Evolutionary conservation across 495 filamentous ascomycete species (phyloP).

Genomic region (Penicillium longicatenatum): DNA sequence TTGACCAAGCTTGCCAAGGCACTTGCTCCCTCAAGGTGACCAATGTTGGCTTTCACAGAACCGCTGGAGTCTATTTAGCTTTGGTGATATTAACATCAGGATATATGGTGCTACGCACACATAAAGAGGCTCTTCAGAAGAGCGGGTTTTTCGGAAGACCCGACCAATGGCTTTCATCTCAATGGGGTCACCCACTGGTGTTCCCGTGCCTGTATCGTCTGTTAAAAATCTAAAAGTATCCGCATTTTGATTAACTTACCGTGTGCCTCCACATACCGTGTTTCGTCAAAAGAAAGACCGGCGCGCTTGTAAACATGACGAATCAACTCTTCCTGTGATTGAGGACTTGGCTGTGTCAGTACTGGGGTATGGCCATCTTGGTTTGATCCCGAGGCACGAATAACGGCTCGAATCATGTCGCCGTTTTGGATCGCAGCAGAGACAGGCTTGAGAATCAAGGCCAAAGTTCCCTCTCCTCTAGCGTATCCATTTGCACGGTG

Average conservation of each 20-base stretch:
- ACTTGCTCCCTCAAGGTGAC: conserved; percentile 57
- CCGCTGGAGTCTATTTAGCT: too few species aligned
- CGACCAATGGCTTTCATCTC: not conserved
- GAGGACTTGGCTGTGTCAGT: not conserved
- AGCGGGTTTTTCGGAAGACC: not conserved
- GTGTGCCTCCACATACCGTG: not conserved
- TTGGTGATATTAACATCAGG: too few species aligned
- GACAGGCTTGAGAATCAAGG: not conserved
- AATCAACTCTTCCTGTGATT: not conserved
- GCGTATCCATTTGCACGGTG: conserved; percentile 38
- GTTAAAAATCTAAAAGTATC: too few species aligned
- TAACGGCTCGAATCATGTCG: conserved; percentile 43
- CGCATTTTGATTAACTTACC: too few species aligned
- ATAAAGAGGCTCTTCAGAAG: not conserved
- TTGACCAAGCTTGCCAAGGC: conserved; percentile 64
- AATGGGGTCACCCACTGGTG: not conserved
- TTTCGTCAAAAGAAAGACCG: not conserved
- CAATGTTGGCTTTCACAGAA: conserved; percentile 30
- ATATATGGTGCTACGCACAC: too few species aligned
- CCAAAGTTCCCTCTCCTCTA: not conserved
- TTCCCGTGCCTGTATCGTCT: too few species aligned
- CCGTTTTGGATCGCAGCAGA: conserved; percentile 34
- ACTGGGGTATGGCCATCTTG: conserved; percentile 31
- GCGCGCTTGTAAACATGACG: not conserved
- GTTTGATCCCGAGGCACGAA: conserved; percentile 32